Percentiles rank a stretch among this genome's conserved stretches.
phyloP scores from a whole-genome alignment of 805 yeast genomes.

The Wickerhamiella vanderwaltii region DNA sequence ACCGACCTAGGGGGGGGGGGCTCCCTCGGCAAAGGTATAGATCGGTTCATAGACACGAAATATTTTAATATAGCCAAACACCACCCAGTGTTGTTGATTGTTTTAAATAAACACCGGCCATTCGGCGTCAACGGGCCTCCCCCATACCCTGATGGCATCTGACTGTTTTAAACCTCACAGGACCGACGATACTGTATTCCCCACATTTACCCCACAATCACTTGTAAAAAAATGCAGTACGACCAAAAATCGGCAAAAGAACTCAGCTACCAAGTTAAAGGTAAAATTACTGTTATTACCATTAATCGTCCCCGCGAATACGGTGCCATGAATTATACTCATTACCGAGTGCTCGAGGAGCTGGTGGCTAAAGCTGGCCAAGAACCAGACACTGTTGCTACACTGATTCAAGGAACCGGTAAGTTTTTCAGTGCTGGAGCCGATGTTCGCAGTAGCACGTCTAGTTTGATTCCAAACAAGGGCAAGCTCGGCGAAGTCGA shows the following conservation, averaged over 20 bases:
- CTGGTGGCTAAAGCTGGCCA: slow-evolving; percentile 49
- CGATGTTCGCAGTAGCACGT: slow-evolving; percentile 36
- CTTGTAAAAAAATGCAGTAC: neutral
- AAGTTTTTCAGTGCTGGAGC: slow-evolving; percentile 80
- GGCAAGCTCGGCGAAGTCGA: slow-evolving; percentile 13
- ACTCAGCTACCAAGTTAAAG: slow-evolving; percentile 29
- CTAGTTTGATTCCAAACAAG: slow-evolving; percentile 11
- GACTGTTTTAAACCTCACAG: too few species aligned
- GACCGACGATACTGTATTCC: too few species aligned
- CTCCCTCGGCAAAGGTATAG: too few species aligned
- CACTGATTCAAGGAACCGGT: slow-evolving; percentile 60
- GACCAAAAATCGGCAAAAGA: slow-evolving; percentile 6
- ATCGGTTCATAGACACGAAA: too few species aligned
- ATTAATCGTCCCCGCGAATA: slow-evolving; percentile 47
- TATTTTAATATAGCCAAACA: too few species aligned
- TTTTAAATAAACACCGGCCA: too few species aligned
- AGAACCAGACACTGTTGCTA: slow-evolving; percentile 48
- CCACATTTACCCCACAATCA: too few species aligned
- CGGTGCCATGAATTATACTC: slow-evolving; percentile 60
- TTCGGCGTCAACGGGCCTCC: too few species aligned
- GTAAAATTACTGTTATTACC: slow-evolving; percentile 47
- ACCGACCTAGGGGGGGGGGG: too few species aligned
- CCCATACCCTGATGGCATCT: too few species aligned
- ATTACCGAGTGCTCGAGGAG: slow-evolving; percentile 36
- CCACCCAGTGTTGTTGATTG: too few species aligned